These are phyloP conservation scores for Lablab purpureus DNA, from an alignment of 306 rosid species.

Conservation along the genomic window DNA sequence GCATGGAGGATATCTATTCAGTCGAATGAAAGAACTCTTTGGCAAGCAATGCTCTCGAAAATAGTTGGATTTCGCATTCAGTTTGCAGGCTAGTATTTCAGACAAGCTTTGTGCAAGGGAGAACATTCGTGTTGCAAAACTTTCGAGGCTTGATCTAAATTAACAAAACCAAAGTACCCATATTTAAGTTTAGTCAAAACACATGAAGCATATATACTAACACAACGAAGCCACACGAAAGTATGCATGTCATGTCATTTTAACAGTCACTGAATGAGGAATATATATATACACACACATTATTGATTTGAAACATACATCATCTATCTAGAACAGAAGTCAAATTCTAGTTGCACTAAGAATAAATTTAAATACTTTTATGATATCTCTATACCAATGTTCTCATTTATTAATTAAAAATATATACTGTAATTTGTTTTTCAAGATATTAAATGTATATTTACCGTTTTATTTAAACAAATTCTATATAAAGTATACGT, in stretches of 20 bases:
- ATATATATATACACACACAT: too few relatives aligned
- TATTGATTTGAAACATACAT: background rate
- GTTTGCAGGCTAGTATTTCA: constrained; percentile 55
- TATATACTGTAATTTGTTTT: background rate
- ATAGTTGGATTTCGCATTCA: constrained; percentile 56
- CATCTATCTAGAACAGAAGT: background rate
- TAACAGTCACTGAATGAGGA: too few relatives aligned
- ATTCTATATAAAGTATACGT: too few relatives aligned
- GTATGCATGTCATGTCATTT: background rate
- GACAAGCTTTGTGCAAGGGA: constrained; percentile 60
- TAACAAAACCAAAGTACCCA: background rate
- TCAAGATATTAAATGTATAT: background rate
- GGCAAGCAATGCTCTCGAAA: constrained; percentile 60
- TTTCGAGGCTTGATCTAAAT: constrained; percentile 59
- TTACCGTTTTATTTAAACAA: background rate
- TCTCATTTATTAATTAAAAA: background rate
- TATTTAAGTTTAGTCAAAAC: background rate
- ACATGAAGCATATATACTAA: background rate
- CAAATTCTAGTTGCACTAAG: background rate
- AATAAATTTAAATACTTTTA: background rate
- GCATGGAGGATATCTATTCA: constrained; percentile 76
- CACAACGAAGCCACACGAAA: background rate
- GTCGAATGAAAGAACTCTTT: constrained; percentile 55
- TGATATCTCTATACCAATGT: background rate
- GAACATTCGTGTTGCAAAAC: constrained; percentile 45